phyloP scores from a whole-genome alignment of 1,284 basidiomycete genomes.

The Phellopilus nigrolimitatus region DNA sequence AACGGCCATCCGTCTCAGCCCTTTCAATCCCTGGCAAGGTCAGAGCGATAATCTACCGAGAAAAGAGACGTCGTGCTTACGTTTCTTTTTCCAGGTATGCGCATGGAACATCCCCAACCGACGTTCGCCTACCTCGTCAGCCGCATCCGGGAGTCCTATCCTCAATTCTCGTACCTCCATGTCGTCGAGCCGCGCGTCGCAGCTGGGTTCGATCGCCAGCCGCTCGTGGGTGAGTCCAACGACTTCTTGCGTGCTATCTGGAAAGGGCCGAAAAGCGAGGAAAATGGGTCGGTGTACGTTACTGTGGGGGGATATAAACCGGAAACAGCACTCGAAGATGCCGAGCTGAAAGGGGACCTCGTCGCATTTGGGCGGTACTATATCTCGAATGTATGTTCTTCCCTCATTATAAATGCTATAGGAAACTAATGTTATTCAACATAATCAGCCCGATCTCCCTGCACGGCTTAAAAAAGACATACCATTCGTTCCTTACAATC shows the following conservation, averaged over 20 bases:
- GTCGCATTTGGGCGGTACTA: slow-evolving; percentile 46
- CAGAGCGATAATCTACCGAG: slow-evolving; percentile 16
- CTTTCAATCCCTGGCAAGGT: slow-evolving; percentile 29
- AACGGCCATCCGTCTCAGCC: slow-evolving; percentile 37
- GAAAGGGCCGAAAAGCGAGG: slow-evolving; percentile 18
- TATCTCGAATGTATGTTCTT: slow-evolving; percentile 40
- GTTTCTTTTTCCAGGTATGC: slow-evolving; percentile 23
- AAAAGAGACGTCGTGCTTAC: slow-evolving; percentile 24
- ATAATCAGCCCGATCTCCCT: slow-evolving; percentile 20
- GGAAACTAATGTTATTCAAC: not conserved
- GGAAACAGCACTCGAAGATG: slow-evolving; percentile 28
- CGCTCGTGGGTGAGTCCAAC: slow-evolving; percentile 30
- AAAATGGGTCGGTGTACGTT: too few species aligned
- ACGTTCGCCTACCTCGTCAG: too few species aligned
- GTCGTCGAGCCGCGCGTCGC: slow-evolving; percentile 35
- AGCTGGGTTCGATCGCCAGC: slow-evolving; percentile 16
- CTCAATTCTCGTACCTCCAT: slow-evolving; percentile 53
- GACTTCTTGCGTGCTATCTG: slow-evolving; percentile 34
- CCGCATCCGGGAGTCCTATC: slow-evolving; percentile 34
- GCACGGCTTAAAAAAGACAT: slow-evolving; percentile 19
- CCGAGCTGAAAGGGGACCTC: slow-evolving; percentile 33
- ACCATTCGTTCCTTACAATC: slow-evolving; percentile 20
- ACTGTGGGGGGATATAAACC: not conserved
- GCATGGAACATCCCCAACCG: too few species aligned
- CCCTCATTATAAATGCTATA: not conserved